Evolutionary conservation across 2,329 filamentous ascomycete genomes (phyloP), one percentile per base, ranked within the genome.

Genomic region (Shiraia bambusicola): DNA sequence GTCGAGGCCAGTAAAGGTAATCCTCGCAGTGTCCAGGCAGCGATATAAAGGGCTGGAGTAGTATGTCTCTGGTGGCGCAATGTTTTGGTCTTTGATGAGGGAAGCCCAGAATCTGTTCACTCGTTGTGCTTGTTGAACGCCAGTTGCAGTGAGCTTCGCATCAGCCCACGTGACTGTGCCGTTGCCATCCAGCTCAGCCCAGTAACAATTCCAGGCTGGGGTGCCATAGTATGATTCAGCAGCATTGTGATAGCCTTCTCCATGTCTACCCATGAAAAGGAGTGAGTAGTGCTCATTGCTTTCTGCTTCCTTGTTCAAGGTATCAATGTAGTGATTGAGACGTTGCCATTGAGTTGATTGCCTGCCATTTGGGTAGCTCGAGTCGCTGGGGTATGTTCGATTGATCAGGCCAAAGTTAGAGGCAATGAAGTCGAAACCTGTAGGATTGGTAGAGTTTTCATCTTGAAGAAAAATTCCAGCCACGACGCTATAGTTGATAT

Each of bases 131-230:
- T 88, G 81, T 2, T 65, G 58, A 15, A 77, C 58, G 4, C 85
- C 85, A 0, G 68, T 70, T 1, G 71, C 63, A 0, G 83, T 87
- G 30, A 88, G 73, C 10, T 77, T 72, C 1, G 85, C 74, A 52
- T 87, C 84, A 2, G 77, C 72, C 84, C 84, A 88, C 19, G 69
- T 70, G 2, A 73, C 69, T 2, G 82, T 86, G 32, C 71, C 76
- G 56, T 87, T 85, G 49, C 84, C 84, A 26, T 84, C 77, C 1
- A 76, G 72, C 45, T 79, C 72, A 4, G 79, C 76, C 82, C 82
- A 88, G 70, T 87, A 86, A 63, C 81, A 77, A 67, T 87, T 83
- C 84, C 84, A 87, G 2, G 79, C 80, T 1, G 80, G 77, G 0
- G 83, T 87, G 33, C 83, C 83, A 52, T 85, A 87, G 61, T 75